Evolutionary conservation across 371 early-diverging fungal species (phyloP).

Genomic region (Mucor plumbeus): DNA sequence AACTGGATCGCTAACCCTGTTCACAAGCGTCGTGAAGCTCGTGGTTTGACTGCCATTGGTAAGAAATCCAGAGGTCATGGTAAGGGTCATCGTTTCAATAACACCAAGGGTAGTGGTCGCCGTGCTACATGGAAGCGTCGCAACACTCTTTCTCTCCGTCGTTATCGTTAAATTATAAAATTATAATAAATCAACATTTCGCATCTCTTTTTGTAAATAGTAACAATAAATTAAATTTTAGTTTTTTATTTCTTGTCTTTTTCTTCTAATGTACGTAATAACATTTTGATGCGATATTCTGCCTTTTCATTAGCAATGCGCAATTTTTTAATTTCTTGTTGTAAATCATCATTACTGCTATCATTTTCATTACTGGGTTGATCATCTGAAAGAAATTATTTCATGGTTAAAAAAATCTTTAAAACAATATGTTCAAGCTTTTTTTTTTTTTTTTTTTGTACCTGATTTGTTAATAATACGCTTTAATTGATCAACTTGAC

Average conservation of each 20-base stretch:
- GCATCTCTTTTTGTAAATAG: slow-evolving; percentile 10
- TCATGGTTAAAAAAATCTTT: not conserved
- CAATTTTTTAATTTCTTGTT: slow-evolving; percentile 28
- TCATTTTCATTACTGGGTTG: not conserved
- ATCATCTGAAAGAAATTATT: not conserved
- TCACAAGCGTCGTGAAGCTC: slow-evolving; percentile 98
- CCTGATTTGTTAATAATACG: slow-evolving; percentile 22
- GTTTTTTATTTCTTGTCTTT: slow-evolving; percentile 26
- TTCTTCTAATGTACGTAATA: slow-evolving; percentile 43
- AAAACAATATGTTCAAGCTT: not conserved
- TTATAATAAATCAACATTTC: not conserved
- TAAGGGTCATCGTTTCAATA: slow-evolving; percentile 98
- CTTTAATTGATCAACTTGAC: slow-evolving; percentile 41
- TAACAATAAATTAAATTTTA: not conserved
- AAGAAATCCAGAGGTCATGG: slow-evolving; percentile 98
- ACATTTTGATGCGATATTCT: slow-evolving; percentile 46
- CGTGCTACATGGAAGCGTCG: slow-evolving; percentile 75
- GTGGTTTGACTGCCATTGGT: slow-evolving; percentile 97
- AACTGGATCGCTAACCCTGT: slow-evolving; percentile 98
- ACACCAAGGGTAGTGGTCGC: slow-evolving; percentile 98
- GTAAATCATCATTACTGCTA: slow-evolving; percentile 24
- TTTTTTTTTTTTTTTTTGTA: slow-evolving; percentile 11
- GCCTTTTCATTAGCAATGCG: slow-evolving; percentile 41
- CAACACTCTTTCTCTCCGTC: slow-evolving; percentile 83
- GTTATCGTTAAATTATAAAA: slow-evolving; percentile 71